Evolutionary conservation across 768 basidiomycete genomes (phyloP).

Genomic region (Podaxis mareebaensis): DNA sequence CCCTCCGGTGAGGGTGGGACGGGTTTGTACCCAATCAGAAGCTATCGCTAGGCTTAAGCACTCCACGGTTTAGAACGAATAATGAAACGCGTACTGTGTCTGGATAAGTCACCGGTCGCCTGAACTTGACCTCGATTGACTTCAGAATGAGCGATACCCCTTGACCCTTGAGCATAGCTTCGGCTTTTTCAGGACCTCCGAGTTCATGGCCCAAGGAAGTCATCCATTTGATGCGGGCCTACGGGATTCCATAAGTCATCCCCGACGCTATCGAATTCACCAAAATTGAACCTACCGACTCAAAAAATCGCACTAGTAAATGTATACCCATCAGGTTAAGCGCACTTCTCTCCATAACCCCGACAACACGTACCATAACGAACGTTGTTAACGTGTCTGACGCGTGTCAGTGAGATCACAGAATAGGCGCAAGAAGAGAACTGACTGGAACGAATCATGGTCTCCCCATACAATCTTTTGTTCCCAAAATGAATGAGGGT

Average conservation of each 20-base stretch:
- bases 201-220: constrained; percentile 53
- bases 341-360: neutral
- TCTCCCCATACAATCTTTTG: constrained; percentile 81
- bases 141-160: constrained; percentile 78
- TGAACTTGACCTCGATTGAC: constrained; percentile 65
- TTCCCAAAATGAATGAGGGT: constrained; percentile 72
- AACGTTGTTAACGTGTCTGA: constrained; percentile 78
- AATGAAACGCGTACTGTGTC: constrained; percentile 59
- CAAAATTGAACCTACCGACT: constrained; percentile 49
- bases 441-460: constrained; percentile 76
- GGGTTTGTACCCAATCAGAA: constrained; percentile 66
- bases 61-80: constrained; percentile 30
- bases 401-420: neutral
- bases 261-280: neutral
- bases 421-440: constrained; percentile 17
- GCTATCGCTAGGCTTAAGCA: constrained; percentile 34
- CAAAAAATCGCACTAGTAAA: constrained; percentile 60
- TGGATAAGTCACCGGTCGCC: constrained; percentile 72
- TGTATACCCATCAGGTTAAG: neutral
- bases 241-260: constrained; percentile 14
- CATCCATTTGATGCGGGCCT: constrained; percentile 76
- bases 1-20: constrained; percentile 28
- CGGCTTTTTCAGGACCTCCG: constrained; percentile 55
- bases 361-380: constrained; percentile 54
- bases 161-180: constrained; percentile 59